phyloP scores from a whole-genome alignment of 805 yeast genomes.

The Candida gorgasii region DNA sequence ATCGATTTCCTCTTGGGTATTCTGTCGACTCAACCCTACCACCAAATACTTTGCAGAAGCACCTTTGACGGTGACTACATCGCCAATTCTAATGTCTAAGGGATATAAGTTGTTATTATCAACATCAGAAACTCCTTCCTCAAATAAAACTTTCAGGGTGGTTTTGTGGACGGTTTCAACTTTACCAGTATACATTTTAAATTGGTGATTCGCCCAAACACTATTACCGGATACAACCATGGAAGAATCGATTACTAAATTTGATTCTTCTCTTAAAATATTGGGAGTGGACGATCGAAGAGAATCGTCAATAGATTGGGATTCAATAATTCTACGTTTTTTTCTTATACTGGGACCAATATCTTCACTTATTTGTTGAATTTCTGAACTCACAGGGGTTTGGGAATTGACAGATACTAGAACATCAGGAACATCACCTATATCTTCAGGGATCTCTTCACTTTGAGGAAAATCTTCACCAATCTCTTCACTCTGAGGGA shows the following conservation, averaged over 20 bases:
- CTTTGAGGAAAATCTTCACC: neutral
- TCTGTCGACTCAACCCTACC: conserved; percentile 39
- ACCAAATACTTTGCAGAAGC: conserved; percentile 38
- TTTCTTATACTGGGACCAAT: neutral
- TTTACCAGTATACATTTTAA: conserved; percentile 53
- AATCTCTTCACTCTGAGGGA: neutral
- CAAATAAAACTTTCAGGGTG: conserved; percentile 37
- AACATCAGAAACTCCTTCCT: conserved; percentile 37
- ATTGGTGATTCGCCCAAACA: conserved; percentile 56
- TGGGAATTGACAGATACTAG: too few relatives aligned
- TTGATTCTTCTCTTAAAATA: conserved; percentile 16
- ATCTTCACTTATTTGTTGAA: neutral
- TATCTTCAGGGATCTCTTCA: neutral
- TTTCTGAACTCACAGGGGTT: too few relatives aligned
- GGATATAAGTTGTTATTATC: conserved; percentile 41
- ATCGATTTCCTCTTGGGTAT: conserved; percentile 30
- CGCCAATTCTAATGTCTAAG: conserved; percentile 60
- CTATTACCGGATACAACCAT: conserved; percentile 22
- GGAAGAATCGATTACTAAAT: conserved; percentile 13
- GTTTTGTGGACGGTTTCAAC: conserved; percentile 30
- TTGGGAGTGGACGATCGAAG: too few relatives aligned
- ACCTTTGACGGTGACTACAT: conserved; percentile 39
- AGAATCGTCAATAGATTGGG: neutral
- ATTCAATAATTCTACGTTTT: neutral
- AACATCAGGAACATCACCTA: neutral